Evolutionary conservation across 108 stramenopile genomes (phyloP).

Genomic region (Pseudonitzschia pungens): DNA sequence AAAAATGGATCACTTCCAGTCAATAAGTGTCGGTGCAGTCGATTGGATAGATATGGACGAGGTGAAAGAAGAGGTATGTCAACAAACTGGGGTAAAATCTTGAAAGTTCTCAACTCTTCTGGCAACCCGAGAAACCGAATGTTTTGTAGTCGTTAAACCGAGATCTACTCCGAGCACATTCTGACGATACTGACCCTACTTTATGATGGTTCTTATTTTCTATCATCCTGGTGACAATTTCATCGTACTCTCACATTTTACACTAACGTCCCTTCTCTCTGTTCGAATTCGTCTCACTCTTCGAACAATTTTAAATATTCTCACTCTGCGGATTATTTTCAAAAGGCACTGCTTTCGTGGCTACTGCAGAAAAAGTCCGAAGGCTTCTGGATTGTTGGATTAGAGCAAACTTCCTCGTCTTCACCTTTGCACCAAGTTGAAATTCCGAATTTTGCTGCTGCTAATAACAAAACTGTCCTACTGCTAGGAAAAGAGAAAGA

Average conservation of each 20-base stretch:
- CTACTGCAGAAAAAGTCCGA: slow-evolving; percentile 56
- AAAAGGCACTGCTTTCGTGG: slow-evolving; percentile 60
- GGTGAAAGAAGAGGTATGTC: slow-evolving; percentile 75
- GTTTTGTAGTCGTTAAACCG: slow-evolving; percentile 54
- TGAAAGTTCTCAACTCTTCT: background rate
- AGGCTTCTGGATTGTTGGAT: slow-evolving; percentile 84
- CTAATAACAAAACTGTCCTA: slow-evolving; percentile 58
- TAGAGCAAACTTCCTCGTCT: slow-evolving; percentile 88
- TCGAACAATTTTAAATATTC: background rate
- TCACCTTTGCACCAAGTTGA: slow-evolving; percentile 51
- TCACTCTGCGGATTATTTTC: background rate
- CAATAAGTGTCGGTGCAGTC: slow-evolving; percentile 77
- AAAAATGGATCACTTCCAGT: slow-evolving; percentile 87
- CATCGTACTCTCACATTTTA: no score
- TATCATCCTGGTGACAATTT: no score
- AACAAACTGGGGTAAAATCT: background rate
- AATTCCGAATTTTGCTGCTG: slow-evolving; percentile 47
- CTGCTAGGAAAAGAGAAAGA: slow-evolving; percentile 94
- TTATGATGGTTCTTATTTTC: slow-evolving; percentile 11
- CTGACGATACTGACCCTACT: slow-evolving; percentile 34
- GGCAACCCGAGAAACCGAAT: slow-evolving; percentile 17
- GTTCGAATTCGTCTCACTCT: background rate
- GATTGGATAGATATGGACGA: slow-evolving; percentile 91
- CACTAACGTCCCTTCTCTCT: background rate
- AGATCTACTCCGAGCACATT: slow-evolving; percentile 69